Evolutionary conservation across 768 basidiomycete species (phyloP), one percentile per base, ranked within the genome.

Genomic region (Collybiopsis luxurians): DNA sequence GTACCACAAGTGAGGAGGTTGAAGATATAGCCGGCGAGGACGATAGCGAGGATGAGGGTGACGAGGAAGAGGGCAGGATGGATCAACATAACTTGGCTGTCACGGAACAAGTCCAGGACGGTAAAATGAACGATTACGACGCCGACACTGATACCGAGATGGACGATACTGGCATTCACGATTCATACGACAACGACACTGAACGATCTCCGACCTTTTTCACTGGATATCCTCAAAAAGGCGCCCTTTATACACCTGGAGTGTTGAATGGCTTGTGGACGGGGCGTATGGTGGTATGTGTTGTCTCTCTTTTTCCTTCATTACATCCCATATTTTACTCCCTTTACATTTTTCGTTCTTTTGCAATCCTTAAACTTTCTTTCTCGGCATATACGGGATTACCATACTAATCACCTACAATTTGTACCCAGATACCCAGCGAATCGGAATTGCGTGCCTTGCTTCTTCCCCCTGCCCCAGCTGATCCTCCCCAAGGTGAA

Each of bases 231-330:
- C 51, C 52, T 28, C 43, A 55, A 26, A 31, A 44, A 44, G 69
- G 69, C 1, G 23, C 42, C 2, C 55, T 60, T 3, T 83, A 82
- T 64, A 73, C 72, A 1, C 76, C 74, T 7, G 82, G 84, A 12
- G 63, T 71, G 3, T 64, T 86, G 51, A 68, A 66, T 31, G 84
- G 84, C 1, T 71, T 81, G 7, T 86, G 81, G 84, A 78, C 84
- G 57, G 88, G 89, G 3, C 73, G 82, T 19, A 76, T 86, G 67
- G 69, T 84, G 54, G 86, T 88, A 53, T 57, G 84, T 79, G 5
- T 47, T 12, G 10, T 26, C 7, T 4, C 24, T 24, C 23, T 30
- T 24, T 47, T 47, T 47, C n/a, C 15, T 47, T n/a, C 11, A 10
- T n/a, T n/a, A 9, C 43, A 7, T 45, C 17, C 36, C 21, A 38